phyloP scores from a whole-genome alignment of 2,329 filamentous ascomycete species.

The Fusarium penzigii region DNA sequence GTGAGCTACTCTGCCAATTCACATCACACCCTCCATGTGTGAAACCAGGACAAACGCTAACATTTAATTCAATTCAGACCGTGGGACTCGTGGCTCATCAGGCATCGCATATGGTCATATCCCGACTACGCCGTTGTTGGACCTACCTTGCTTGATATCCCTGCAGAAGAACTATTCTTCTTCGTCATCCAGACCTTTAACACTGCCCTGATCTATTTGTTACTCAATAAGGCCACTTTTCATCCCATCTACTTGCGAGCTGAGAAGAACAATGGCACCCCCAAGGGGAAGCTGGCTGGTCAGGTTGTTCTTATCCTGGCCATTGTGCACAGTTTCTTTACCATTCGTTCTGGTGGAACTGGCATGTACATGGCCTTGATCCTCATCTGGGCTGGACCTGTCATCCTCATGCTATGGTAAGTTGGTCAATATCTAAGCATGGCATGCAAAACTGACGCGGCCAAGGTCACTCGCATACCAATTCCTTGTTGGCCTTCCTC shows the following conservation, averaged over 20 bases:
- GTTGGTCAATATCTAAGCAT: not conserved
- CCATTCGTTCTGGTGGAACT: conserved; percentile 47
- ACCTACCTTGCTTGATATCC: conserved; percentile 63
- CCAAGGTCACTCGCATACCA: conserved; percentile 65
- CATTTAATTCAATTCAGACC: conserved; percentile 38
- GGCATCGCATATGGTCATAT: conserved; percentile 69
- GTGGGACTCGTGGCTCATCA: conserved; percentile 77
- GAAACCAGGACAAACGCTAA: not conserved
- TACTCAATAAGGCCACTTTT: conserved; percentile 66
- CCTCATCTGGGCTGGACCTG: conserved; percentile 66
- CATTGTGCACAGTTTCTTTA: conserved; percentile 44
- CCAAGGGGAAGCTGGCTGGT: conserved; percentile 43
- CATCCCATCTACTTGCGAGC: conserved; percentile 41
- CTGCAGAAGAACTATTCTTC: conserved; percentile 74
- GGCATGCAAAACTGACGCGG: not conserved
- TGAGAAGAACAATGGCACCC: not conserved
- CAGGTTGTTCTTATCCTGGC: conserved; percentile 48
- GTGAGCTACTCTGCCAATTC: conserved; percentile 1
- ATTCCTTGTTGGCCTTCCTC: conserved; percentile 62
- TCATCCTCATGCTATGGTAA: conserved; percentile 52
- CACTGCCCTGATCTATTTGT: conserved; percentile 66
- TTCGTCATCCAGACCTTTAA: conserved; percentile 77
- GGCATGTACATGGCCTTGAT: conserved; percentile 72
- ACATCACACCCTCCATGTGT: not conserved
- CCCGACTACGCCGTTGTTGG: conserved; percentile 66